A percentile compares a stretch with the other conserved stretches of the same genome.
Conservation (phyloP, 768 basidiomycete species). For the Termitomyces sp. region DNA sequence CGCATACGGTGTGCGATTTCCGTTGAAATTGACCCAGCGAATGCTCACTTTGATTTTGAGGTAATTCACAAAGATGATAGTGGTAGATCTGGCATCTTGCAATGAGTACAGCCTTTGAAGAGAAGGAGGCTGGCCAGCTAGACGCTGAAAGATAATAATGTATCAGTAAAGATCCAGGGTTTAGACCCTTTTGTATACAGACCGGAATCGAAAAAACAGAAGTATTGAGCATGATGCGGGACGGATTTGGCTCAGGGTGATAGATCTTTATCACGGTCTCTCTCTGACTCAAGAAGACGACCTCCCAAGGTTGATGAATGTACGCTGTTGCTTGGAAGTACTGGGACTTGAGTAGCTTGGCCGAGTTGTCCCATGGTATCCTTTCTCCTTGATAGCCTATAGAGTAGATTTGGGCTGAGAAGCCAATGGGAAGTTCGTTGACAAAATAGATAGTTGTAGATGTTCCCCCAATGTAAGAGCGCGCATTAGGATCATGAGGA, state of each 20-base stretch:
- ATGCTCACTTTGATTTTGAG: conserved; percentile 1
- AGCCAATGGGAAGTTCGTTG: background rate
- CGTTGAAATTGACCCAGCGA: conserved; percentile 2
- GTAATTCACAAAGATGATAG: conserved; percentile 9
- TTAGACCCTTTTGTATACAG: background rate
- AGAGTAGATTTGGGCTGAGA: background rate
- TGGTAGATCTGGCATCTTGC: background rate
- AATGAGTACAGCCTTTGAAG: background rate
- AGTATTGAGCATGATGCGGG: background rate
- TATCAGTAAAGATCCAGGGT: background rate
- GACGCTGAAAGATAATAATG: background rate
- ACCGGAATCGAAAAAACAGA: conserved; percentile 1
- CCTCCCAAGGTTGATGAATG: conserved; percentile 7
- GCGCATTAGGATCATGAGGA: background rate
- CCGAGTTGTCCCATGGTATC: no score
- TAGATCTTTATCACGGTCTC: conserved; percentile 1
- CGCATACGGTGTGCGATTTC: background rate
- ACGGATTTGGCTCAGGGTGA: background rate
- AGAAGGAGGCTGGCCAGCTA: background rate
- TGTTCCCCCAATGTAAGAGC: background rate
- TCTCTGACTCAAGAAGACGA: background rate
- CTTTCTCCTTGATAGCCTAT: background rate
- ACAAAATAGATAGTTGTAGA: background rate
- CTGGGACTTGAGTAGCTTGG: background rate
- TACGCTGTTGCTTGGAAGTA: background rate